Base-by-base conservation (phyloP, 768 basidiomycete species). In the Psilocybe tampanensis region DNA sequence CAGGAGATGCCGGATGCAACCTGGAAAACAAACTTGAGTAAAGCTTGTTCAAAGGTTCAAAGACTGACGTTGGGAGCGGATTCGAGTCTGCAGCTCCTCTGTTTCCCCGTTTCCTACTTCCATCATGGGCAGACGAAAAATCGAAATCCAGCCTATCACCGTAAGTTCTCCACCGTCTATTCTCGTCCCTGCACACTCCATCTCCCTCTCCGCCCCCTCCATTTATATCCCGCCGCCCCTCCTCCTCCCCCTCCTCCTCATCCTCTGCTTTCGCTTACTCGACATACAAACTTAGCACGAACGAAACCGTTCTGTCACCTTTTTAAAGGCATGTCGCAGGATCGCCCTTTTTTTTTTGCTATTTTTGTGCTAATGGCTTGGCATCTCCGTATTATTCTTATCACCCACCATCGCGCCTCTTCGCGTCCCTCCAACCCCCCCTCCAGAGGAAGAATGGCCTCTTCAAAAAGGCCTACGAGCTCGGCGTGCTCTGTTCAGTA, bases 401-500 rank as follows among this genome's bases (percentile, higher is more conserved):
- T 68, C 60, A 55, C 59, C 55, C 44, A 44, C 52, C 26, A 45
- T 55, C 54, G 3, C 51, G 22, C 41, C 51, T 36, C 39, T 55
- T 57, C 12, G 13, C 39, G 33, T 33, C 56, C 44, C 50, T 52
- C 50, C 60, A 53, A 61, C 50, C 52, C 52, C 44, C 52, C 52
- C 44, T 64, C 58, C 74, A 93, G 92, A 85, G 92, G 65, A 92
- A 93, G 79, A 91, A 91, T 58, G 92, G 91, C 4, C 85, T 94
- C 60, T 93, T 94, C 86, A 92, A 93, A 73, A 93, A 93, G 68
- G 91, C 92, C 0, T 92, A 92, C 67, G 91, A 93, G 73, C 88
- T 94, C 59, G 91, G 90, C n/a, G 91, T 93, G 2, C 83, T 93
- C 41, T 94, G 92, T 70, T 91, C 89, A 13, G 92, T 93, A 63